A percentile compares a stretch with the other conserved stretches of the same genome.
These are phyloP conservation scores for Phyllachora maydis DNA, from an alignment of 2,329 filamentous ascomycete genomes.

Conservation along the genomic window DNA sequence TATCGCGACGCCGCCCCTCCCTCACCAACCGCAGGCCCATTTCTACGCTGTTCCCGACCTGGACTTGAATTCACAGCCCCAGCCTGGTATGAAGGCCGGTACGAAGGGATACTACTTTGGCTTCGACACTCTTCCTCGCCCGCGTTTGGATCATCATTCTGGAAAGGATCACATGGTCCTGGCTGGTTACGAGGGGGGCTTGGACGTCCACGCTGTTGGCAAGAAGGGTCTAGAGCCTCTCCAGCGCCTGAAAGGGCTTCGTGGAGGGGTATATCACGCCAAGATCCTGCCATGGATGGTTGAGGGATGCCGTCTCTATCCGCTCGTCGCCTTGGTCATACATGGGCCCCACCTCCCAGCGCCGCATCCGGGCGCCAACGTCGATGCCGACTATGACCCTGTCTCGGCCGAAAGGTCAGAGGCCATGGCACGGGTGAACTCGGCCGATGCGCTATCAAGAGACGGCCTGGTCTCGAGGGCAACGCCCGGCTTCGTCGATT, in stretches of 20 bases:
- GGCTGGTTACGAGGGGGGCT: conserved; percentile 58
- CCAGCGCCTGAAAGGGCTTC: conserved; percentile 53
- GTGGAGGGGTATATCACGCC: conserved; percentile 61
- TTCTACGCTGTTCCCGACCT: conserved; percentile 60
- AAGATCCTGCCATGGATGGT: conserved; percentile 59
- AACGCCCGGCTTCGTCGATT: conserved; percentile 20
- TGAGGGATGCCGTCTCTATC: conserved; percentile 31
- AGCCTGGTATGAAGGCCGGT: conserved; percentile 36
- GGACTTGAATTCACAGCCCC: conserved; percentile 32
- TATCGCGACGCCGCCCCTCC: conserved; percentile 38
- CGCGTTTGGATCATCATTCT: conserved; percentile 12
- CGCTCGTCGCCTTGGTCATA: conserved; percentile 59
- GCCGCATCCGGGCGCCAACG: conserved; percentile 12
- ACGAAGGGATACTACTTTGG: conserved; percentile 60
- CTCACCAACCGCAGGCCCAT: conserved; percentile 57
- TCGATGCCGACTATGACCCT: conserved; percentile 15
- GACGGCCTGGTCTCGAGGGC: conserved; percentile 14
- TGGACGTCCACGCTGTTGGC: conserved; percentile 56
- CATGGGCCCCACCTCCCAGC: conserved; percentile 50
- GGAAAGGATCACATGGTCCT: conserved; percentile 45
- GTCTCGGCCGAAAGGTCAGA: conserved; percentile 17
- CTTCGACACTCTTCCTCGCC: conserved; percentile 50
- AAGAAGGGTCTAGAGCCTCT: conserved; percentile 51
- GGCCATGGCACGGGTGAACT: conserved; percentile 17
- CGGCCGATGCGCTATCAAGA: conserved; percentile 12